Percentiles rank a stretch among this genome's conserved stretches.
These are phyloP conservation scores for Podospora conica DNA, from an alignment of 495 filamentous ascomycete genomes.

Conservation along the genomic window DNA sequence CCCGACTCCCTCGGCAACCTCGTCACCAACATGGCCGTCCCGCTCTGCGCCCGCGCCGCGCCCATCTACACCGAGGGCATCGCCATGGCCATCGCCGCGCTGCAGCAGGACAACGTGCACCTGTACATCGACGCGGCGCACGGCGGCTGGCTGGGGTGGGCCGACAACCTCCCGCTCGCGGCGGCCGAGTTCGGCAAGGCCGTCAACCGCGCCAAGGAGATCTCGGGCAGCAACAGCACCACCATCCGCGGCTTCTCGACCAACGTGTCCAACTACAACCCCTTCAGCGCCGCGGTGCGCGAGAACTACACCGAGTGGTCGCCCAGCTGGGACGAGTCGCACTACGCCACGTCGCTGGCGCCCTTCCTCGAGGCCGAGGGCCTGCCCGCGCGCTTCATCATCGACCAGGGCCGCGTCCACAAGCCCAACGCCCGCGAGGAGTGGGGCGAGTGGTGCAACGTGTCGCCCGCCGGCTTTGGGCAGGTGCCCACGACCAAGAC, in stretches of 20 bases:
- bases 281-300: constrained; percentile 42
- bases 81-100: constrained; percentile 49
- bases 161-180: constrained; percentile 56
- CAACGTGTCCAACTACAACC: constrained; percentile 76
- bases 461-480: constrained; percentile 60
- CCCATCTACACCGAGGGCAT: constrained; percentile 50
- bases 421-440: constrained; percentile 52
- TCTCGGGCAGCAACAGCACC: constrained; percentile 8
- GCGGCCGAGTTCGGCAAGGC: constrained; percentile 55
- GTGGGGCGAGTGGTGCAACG: constrained; percentile 77
- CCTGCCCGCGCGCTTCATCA: constrained; percentile 60
- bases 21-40: constrained; percentile 50
- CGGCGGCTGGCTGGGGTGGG: constrained; percentile 73
- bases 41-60: constrained; percentile 51
- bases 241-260: constrained; percentile 61
- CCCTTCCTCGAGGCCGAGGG: constrained; percentile 53
- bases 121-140: constrained; percentile 59
- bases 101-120: constrained; percentile 53
- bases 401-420: constrained; percentile 39
- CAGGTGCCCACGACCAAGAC: constrained; percentile 54
- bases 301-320: constrained; percentile 41
- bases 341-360: constrained; percentile 57
- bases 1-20: constrained; percentile 60
- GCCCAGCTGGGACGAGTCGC: constrained; percentile 54
- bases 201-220: constrained; percentile 48